phyloP scores from a whole-genome alignment of 148 eudicot genomes.

The Rhododendron williamsianum region DNA sequence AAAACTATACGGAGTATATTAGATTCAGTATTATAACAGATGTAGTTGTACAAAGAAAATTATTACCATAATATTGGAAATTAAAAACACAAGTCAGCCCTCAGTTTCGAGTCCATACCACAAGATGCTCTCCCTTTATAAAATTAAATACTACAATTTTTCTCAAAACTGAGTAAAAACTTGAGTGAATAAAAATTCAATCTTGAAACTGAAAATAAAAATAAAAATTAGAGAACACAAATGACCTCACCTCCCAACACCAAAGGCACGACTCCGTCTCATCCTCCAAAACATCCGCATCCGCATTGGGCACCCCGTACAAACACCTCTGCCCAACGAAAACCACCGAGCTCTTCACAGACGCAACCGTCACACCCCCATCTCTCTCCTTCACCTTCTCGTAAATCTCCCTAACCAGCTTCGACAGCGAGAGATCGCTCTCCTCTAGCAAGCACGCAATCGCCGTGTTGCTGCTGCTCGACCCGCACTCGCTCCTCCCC shows the following conservation, averaged over 20 bases:
- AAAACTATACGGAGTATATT: too few relatives aligned
- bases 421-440: constrained; percentile 52
- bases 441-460: constrained; percentile 78
- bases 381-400: constrained; percentile 45
- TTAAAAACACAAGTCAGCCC: too few relatives aligned
- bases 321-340: constrained; percentile 60
- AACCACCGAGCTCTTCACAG: constrained; percentile 65
- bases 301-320: constrained; percentile 55
- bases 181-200: not conserved
- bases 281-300: constrained; percentile 83
- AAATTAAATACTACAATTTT: too few relatives aligned
- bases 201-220: not conserved
- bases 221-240: not conserved
- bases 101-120: too few relatives aligned
- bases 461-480: constrained; percentile 25
- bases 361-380: constrained; percentile 36
- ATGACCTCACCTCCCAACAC: constrained; percentile 87
- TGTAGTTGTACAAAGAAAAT: too few relatives aligned
- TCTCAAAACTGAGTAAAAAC: not conserved
- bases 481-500: constrained; percentile 12
- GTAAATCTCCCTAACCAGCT: constrained; percentile 48
- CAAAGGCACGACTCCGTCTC: constrained; percentile 62
- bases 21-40: not conserved
- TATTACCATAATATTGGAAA: too few relatives aligned
- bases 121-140: too few relatives aligned